Evolutionary conservation across 805 yeast species (phyloP), one percentile per base, ranked within the genome.

Genomic region (Candida montana): DNA sequence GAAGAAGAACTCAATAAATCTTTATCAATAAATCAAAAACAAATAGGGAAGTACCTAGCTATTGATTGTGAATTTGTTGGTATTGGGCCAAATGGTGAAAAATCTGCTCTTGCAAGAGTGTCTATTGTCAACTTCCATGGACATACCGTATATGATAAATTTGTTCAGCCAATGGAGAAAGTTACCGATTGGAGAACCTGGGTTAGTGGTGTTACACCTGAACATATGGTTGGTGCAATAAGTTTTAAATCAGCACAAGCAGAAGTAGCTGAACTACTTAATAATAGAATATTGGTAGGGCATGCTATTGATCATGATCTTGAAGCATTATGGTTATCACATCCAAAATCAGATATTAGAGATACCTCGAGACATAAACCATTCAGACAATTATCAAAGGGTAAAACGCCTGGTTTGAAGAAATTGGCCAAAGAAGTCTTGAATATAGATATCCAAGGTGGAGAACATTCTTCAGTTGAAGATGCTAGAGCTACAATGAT

Each of bases 31-130:
- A 56, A 54, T 32, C 64, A 72, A 44, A 63, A 59, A 39, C 71
- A 72, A 33, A 66, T 79, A 1, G 96, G 96, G 2, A 83, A 75
- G 53, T 89, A 74, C 51, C 45, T 89, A 2, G 87, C 96, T 1
- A 76, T 90, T 46, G 98, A 90, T 62, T 89, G 97, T 66, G 98
- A 90, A 54, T 89, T 90, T 68, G 97, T 90, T 2, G 96, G 96
- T 10, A 81, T 84, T 2, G 96, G 96, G 0, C 75, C 74, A 5
- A 81, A 79, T 9, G 95, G 95, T 6, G 45, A 58, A 9, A 77
- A 71, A 35, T 79, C 88, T 5, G 91, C 81, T 1, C 66, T 90
- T 13, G 97, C 95, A 0, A 71, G 97, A 50, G 93, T 89, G 0
- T 87, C 96, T 0, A 66, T 90, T 11, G 96, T 90, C 4, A 88